These are phyloP conservation scores for Spiraea crenata DNA, from an alignment of 331 rosid genomes.

Conservation along the genomic window DNA sequence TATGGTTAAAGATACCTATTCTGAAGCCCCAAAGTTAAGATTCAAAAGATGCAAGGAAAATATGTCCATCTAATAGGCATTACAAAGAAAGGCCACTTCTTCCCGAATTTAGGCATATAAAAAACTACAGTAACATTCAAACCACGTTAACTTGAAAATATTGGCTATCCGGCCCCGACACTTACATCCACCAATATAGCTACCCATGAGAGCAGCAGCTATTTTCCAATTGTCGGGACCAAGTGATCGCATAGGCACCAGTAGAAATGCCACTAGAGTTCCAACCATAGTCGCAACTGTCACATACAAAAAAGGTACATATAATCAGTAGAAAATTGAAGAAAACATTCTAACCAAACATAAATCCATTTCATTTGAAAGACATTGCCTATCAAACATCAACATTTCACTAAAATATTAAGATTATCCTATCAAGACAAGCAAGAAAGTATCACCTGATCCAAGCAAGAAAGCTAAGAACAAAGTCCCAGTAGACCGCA, in stretches of 20 bases:
- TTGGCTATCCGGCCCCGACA: slow-evolving; percentile 19
- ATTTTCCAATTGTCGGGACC: slow-evolving; percentile 78
- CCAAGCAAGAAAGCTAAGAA: slow-evolving; percentile 60
- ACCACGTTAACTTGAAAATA: not conserved
- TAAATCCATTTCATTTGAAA: not conserved
- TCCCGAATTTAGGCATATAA: not conserved
- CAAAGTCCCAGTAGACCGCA: slow-evolving; percentile 48
- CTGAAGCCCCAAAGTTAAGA: not conserved
- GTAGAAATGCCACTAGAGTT: slow-evolving; percentile 62
- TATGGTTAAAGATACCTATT: not conserved
- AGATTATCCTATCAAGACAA: not conserved
- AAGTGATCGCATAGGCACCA: slow-evolving; percentile 77
- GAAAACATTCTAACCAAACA: not conserved
- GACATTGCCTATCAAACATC: not conserved
- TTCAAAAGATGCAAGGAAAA: not conserved
- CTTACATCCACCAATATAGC: slow-evolving; percentile 90
- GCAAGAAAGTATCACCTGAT: slow-evolving; percentile 36
- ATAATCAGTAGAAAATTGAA: not conserved
- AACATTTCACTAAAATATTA: not conserved
- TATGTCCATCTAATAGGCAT: not conserved
- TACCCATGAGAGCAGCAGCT: slow-evolving; percentile 83
- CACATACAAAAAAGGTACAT: slow-evolving; percentile 23
- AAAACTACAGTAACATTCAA: not conserved
- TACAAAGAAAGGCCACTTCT: not conserved
- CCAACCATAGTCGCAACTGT: slow-evolving; percentile 62